Evolutionary conservation across 164 flowering plant genomes (phyloP).

Genomic region (Litsea cubeba): DNA sequence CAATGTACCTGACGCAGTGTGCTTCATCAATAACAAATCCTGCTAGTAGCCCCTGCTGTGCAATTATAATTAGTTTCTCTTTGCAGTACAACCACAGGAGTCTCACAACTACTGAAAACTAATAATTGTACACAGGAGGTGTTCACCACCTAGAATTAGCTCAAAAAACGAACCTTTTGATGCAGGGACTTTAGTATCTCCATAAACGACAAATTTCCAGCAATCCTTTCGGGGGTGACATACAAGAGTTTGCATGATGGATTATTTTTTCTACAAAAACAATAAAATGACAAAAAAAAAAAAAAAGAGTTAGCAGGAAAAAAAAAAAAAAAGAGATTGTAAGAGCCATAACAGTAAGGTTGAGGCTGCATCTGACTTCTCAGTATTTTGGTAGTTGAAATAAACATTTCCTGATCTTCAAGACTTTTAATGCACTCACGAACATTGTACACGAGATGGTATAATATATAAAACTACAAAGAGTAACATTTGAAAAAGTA

Average conservation of each 20-base stretch:
- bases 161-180: conserved; percentile 44
- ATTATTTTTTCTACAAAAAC: conserved; percentile 48
- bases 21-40: conserved; percentile 98
- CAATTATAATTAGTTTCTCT: neutral
- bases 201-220: conserved; percentile 62
- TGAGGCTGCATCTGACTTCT: neutral
- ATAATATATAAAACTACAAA: no score
- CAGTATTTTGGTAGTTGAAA: neutral
- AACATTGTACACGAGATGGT: no score
- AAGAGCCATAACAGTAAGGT: neutral
- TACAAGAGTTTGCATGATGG: conserved; percentile 95
- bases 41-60: conserved; percentile 65
- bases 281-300: neutral
- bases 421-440: neutral
- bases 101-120: neutral
- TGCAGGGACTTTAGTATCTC: conserved; percentile 58
- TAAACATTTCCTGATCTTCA: neutral
- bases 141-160: neutral
- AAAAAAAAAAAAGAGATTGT: no score
- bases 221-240: conserved; percentile 96
- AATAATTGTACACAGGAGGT: conserved; percentile 1
- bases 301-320: neutral
- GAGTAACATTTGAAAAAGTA: no score
- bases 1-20: conserved; percentile 82
- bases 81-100: neutral